These are phyloP conservation scores for Aspergillus caelatus DNA, from an alignment of 2,329 filamentous ascomycete species.

Conservation along the genomic window DNA sequence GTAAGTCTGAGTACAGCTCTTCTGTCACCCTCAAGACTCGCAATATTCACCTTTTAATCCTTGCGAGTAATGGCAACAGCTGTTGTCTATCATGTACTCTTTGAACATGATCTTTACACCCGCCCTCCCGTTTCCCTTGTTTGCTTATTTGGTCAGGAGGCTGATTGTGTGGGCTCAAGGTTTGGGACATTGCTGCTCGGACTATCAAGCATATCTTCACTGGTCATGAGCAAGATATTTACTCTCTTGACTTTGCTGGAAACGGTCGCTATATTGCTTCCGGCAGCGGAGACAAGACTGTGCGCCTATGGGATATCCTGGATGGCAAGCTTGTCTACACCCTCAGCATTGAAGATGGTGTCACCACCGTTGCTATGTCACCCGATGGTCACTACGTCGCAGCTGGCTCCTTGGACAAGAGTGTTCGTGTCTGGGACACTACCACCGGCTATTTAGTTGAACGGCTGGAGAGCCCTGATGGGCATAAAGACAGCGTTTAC, in stretches of 20 bases:
- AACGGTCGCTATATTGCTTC: constrained; percentile 95
- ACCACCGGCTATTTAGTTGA: constrained; percentile 83
- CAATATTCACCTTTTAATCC: not conserved
- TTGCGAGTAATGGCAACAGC: not conserved
- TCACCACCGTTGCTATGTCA: constrained; percentile 96
- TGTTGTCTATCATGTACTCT: not conserved
- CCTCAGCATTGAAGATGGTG: constrained; percentile 91
- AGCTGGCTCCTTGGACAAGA: constrained; percentile 94
- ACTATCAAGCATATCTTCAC: constrained; percentile 89
- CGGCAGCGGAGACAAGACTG: constrained; percentile 90
- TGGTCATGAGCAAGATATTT: constrained; percentile 99
- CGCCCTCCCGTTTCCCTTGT: not conserved
- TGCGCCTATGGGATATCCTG: constrained; percentile 95
- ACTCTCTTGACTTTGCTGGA: constrained; percentile 90
- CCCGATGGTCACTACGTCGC: constrained; percentile 93
- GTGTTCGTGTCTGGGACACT: constrained; percentile 95
- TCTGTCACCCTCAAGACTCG: no score
- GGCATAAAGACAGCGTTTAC: constrained; percentile 96
- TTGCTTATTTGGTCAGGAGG: not conserved
- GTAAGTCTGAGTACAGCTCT: constrained; percentile 55
- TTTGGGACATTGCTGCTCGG: constrained; percentile 88
- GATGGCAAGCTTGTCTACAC: constrained; percentile 79
- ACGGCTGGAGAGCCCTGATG: constrained; percentile 87
- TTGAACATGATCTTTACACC: not conserved
- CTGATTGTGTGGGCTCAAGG: constrained; percentile 56